phyloP scores from a whole-genome alignment of 352 stramenopile genomes.

The Pythium scleroteichum region DNA sequence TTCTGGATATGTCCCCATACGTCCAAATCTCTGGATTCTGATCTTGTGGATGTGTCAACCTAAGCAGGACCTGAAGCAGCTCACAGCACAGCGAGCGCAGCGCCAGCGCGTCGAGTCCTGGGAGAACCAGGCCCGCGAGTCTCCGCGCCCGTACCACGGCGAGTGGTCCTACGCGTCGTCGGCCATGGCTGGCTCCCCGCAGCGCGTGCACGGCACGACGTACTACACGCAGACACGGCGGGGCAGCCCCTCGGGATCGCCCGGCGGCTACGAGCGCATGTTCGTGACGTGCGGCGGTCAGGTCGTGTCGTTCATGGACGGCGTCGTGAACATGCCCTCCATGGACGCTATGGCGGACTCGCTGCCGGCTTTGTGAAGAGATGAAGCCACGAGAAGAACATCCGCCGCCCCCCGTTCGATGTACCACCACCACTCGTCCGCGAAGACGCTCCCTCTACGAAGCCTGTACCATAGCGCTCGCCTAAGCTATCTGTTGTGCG shows the following conservation, averaged over 20 bases:
- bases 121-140: conserved; percentile 49
- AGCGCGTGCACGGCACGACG: conserved; percentile 27
- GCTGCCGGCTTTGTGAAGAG: conserved; percentile 28
- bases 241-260: conserved; percentile 26
- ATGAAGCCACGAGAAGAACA: too few relatives aligned
- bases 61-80: conserved; percentile 81
- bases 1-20: background rate
- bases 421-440: too few relatives aligned
- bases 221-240: conserved; percentile 16
- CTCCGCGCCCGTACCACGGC: conserved; percentile 36
- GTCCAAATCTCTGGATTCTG: too few relatives aligned
- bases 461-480: background rate
- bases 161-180: conserved; percentile 36
- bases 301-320: conserved; percentile 82
- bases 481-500: background rate
- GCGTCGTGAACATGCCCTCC: conserved; percentile 72
- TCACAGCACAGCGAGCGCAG: conserved; percentile 70
- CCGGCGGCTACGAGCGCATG: conserved; percentile 51
- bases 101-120: conserved; percentile 72
- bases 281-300: conserved; percentile 82
- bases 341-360: conserved; percentile 49
- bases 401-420: too few relatives aligned
- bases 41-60: background rate
- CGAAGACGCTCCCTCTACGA: too few relatives aligned
- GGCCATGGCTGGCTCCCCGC: conserved; percentile 26